A percentile compares a stretch with the other conserved stretches of the same genome.
phyloP scores from a whole-genome alignment of 768 basidiomycete genomes.

The Obba rivulosa region DNA sequence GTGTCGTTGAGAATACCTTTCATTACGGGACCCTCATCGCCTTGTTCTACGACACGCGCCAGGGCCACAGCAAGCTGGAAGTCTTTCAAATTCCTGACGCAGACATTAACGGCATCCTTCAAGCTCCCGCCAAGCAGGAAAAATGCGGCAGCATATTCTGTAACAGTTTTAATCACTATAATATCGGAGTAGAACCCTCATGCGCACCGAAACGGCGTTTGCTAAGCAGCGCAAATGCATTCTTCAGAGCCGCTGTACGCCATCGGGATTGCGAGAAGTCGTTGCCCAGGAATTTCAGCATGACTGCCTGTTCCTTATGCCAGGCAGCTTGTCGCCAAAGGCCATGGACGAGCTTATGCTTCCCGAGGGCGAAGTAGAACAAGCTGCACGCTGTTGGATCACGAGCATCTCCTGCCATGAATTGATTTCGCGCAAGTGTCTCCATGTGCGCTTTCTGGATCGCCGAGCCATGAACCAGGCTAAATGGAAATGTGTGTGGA shows the following conservation, averaged over 20 bases:
- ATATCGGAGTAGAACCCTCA: neutral
- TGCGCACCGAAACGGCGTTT: constrained; percentile 87
- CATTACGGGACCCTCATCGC: constrained; percentile 76
- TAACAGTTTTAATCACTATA: constrained; percentile 2
- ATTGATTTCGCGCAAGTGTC: constrained; percentile 85
- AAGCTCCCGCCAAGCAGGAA: constrained; percentile 87
- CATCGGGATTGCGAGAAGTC: constrained; percentile 82
- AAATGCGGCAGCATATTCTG: constrained; percentile 98
- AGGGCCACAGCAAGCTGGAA: constrained; percentile 88
- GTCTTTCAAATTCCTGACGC: constrained; percentile 81
- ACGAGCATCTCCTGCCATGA: constrained; percentile 79
- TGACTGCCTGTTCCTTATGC: constrained; percentile 83
- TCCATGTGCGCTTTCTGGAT: constrained; percentile 77
- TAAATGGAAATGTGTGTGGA: neutral
- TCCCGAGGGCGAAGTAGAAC: constrained; percentile 93
- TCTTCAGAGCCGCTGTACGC: constrained; percentile 93
- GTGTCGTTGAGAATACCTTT: constrained; percentile 62
- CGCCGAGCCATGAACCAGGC: neutral
- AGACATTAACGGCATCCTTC: constrained; percentile 89
- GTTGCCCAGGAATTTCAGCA: constrained; percentile 90
- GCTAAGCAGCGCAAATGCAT: constrained; percentile 86
- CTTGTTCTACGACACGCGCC: constrained; percentile 78
- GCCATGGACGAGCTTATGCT: constrained; percentile 87
- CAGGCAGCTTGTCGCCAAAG: constrained; percentile 94
- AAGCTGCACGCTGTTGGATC: constrained; percentile 89